Base-by-base conservation (phyloP, 2,329 filamentous ascomycete genomes). In the Exophiala viscosa region DNA sequence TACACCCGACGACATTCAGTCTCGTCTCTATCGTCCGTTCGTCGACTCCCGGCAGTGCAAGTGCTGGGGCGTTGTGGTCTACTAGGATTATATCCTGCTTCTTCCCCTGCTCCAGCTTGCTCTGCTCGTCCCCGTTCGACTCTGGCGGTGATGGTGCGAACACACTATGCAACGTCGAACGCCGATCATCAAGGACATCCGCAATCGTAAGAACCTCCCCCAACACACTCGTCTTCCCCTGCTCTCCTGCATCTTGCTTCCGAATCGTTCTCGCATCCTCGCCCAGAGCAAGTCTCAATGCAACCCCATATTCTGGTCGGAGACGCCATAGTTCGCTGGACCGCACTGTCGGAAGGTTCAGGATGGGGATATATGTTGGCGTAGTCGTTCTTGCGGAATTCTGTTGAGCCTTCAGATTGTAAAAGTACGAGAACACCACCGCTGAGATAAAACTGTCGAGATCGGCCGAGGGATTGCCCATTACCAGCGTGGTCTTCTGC, bases 381-480 rank as follows among this genome's bases (percentile, higher is more conserved):
- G 18, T n/a, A n/a, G n/a, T 41, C 15, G 11, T 41, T 11, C 39
- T n/a, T 15, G 13, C 17, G 38, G 66, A 61, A 35, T 18, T 49
- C 15, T 13, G 41, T 7, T 17, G 9, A 10, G 18, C 36, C 15
- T 18, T 31, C 20, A 68, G 38, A 69, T 68, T 61, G 72, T 69
- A 50, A 43, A 84, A 73, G 65, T 84, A 85, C 33, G 82, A 77
- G 63, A 80, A 84, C n/a, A 83, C 65, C 33, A 85, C 70, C 6
- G 81, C 79, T 51, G 77, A 79, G 51, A 81, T 77, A 63, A 85
- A 79, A 23, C 82, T 85, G 69, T 85, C 82, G 50, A 85, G 75
- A 64, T 85, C 82, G 63, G 69, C 69, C n/a, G 72, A 72, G 11
- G 70, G 67, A 48, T 76, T 74, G 17, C 70, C 73, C 34, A 73